phyloP scores from a whole-genome alignment of 495 filamentous ascomycete genomes.

The Friedmanniomyces endolithicus region DNA sequence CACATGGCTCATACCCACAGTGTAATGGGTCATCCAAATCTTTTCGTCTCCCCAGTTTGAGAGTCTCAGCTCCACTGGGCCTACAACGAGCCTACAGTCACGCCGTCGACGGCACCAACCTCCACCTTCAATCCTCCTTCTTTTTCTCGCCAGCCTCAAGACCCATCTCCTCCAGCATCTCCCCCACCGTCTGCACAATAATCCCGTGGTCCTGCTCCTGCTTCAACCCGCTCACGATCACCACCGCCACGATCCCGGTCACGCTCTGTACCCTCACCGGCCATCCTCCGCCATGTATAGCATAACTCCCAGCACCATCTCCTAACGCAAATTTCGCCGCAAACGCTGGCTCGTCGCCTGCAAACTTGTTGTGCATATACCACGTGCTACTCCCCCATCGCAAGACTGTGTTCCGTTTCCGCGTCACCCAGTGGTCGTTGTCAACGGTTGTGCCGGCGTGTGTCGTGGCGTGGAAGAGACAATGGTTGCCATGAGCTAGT shows the following conservation, averaged over 20 bases:
- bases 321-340: constrained; percentile 43
- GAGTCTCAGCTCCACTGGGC: no score
- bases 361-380: constrained; percentile 50
- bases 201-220: constrained; percentile 69
- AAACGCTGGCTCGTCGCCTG: constrained; percentile 46
- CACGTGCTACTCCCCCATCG: constrained; percentile 56
- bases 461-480: constrained; percentile 48
- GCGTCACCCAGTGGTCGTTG: constrained; percentile 30
- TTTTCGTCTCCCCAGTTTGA: no score
- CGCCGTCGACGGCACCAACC: no score
- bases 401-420: constrained; percentile 57
- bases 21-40: no score
- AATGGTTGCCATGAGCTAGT: constrained; percentile 42
- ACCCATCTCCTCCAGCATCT: constrained; percentile 24
- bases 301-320: constrained; percentile 47
- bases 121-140: constrained; percentile 17
- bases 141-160: constrained; percentile 18
- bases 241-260: constrained; percentile 58
- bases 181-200: constrained; percentile 51
- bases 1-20: no score
- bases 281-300: constrained; percentile 62
- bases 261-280: constrained; percentile 58
- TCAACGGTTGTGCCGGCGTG: constrained; percentile 48
- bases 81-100: no score
- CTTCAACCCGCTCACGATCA: constrained; percentile 64